These are phyloP conservation scores for Mucuna pruriens DNA, from an alignment of 306 rosid species.

Conservation along the genomic window DNA sequence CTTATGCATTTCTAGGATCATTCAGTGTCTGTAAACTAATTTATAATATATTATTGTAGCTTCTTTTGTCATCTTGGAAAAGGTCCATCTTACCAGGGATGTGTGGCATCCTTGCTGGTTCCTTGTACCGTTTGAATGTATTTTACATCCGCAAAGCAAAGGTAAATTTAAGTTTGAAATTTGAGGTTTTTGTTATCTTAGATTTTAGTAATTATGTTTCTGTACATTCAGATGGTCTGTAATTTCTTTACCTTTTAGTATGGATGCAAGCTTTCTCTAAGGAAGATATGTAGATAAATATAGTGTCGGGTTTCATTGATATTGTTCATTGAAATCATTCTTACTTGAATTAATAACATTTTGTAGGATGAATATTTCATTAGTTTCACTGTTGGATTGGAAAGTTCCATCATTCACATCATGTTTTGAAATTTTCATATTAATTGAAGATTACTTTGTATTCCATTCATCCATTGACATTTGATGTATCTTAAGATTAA, in stretches of 20 bases:
- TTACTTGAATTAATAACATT: neutral
- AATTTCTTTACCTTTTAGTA: constrained; percentile 4
- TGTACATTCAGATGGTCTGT: neutral
- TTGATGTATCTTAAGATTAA: constrained; percentile 16
- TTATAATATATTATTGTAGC: constrained; percentile 58
- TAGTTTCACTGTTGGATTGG: neutral
- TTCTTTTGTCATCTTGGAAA: constrained; percentile 94
- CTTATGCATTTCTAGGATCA: constrained; percentile 20
- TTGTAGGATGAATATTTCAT: neutral
- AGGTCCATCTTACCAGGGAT: constrained; percentile 89
- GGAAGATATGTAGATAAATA: neutral
- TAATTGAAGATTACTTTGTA: neutral
- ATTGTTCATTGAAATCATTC: constrained; percentile 19
- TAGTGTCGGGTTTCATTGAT: constrained; percentile 12
- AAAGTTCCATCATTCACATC: constrained; percentile 6
- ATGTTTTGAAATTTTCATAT: neutral
- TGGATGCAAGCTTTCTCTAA: constrained; percentile 15
- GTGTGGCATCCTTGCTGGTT: constrained; percentile 94
- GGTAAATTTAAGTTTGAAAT: constrained; percentile 52
- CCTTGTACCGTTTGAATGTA: constrained; percentile 82
- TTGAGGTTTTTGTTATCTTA: constrained; percentile 20
- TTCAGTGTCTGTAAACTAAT: constrained; percentile 36
- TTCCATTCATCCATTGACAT: neutral
- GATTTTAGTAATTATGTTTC: constrained; percentile 21
- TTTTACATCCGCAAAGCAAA: constrained; percentile 87